Percentiles rank a stretch among this genome's conserved stretches.
phyloP scores from a whole-genome alignment of 2,329 filamentous ascomycete genomes.

The Raffaelea deltoideospora region DNA sequence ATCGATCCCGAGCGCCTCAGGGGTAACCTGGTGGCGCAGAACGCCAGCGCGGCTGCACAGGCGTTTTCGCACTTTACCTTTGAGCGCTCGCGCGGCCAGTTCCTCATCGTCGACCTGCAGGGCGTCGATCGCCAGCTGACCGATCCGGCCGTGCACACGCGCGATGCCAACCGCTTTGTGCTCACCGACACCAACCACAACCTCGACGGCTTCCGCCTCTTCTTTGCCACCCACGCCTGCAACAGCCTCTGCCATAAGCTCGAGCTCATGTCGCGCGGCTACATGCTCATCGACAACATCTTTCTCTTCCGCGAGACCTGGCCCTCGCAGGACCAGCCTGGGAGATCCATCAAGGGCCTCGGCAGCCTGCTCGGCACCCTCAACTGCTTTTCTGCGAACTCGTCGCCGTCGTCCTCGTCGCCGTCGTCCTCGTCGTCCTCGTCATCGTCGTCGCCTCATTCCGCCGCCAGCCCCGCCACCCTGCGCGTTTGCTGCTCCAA shows the following conservation, averaged over 20 bases:
- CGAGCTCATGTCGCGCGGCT: conserved; percentile 12
- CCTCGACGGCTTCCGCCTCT: conserved; percentile 21
- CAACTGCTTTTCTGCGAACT: no score
- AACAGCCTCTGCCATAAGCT: conserved; percentile 18
- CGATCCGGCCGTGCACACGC: conserved; percentile 22
- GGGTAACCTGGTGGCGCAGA: no score
- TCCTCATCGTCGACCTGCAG: conserved; percentile 21
- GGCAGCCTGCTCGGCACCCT: no score
- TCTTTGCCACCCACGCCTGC: conserved; percentile 20
- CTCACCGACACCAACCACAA: conserved; percentile 18
- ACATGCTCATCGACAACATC: conserved; percentile 9
- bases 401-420: conserved; percentile 7
- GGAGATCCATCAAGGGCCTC: no score
- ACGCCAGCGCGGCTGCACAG: conserved; percentile 16
- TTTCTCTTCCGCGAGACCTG: conserved; percentile 17
- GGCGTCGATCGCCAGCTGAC: conserved; percentile 20
- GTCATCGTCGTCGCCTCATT: not conserved
- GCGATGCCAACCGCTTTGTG: conserved; percentile 17
- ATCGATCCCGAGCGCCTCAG: no score
- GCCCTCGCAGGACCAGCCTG: conserved; percentile 13
- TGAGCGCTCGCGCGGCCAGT: conserved; percentile 21
- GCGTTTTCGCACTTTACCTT: conserved; percentile 27
- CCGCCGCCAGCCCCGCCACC: not conserved
- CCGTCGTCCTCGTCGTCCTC: not conserved
- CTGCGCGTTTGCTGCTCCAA: conserved; percentile 20